Evolutionary conservation across 257 asterid genomes (phyloP).

Genomic region (Nicotiana tomentosiformis): DNA sequence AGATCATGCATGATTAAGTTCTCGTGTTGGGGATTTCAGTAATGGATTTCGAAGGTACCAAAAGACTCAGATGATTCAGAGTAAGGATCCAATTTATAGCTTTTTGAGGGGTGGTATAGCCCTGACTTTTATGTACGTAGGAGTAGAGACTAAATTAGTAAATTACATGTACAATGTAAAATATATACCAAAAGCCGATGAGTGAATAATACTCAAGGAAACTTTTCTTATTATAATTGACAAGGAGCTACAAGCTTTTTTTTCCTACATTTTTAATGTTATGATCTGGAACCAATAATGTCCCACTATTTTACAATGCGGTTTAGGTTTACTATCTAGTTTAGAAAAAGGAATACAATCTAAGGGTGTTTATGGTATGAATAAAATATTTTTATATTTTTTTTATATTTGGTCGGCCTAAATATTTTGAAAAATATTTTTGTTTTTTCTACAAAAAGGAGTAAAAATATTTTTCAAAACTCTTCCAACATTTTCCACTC

Average conservation of each 20-base stretch:
- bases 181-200: not conserved
- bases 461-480: no score
- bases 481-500: no score
- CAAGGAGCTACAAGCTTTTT: not conserved
- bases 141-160: not conserved
- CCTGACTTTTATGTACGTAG: not conserved
- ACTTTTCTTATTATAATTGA: not conserved
- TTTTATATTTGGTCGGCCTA: no score
- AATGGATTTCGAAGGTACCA: not conserved
- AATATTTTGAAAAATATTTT: no score
- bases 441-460: no score
- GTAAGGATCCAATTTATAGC: not conserved
- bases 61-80: not conserved
- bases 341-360: not conserved
- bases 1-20: not conserved
- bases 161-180: not conserved
- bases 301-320: not conserved
- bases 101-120: not conserved
- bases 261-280: not conserved
- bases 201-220: not conserved
- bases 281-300: not conserved
- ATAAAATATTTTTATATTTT: no score
- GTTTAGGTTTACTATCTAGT: not conserved
- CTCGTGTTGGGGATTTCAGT: not conserved
- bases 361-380: not conserved